A percentile compares a stretch with the other conserved stretches of the same genome.
phyloP scores from a whole-genome alignment of 345 rosid species.

The Bruguiera parviflora region DNA sequence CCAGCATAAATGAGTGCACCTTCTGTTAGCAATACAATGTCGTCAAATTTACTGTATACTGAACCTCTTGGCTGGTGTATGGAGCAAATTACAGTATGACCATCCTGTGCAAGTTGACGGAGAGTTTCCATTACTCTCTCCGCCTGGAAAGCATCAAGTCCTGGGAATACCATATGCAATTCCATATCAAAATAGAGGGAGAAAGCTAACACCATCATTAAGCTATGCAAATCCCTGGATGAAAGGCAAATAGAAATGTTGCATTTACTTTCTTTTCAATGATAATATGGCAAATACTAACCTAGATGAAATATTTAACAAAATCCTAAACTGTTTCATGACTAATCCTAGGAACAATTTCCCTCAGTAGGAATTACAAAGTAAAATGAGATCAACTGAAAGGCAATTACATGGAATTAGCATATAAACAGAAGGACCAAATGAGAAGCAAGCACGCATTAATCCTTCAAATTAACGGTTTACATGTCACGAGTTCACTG shows the following conservation, averaged over 20 bases:
- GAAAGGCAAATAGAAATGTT: not conserved
- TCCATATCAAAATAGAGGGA: not conserved
- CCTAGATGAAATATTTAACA: not conserved
- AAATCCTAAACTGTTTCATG: not conserved
- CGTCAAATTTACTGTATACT: slow-evolving; percentile 80
- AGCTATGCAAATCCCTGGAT: not conserved
- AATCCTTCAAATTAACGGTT: too few relatives aligned
- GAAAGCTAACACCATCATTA: slow-evolving; percentile 13
- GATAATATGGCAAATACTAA: not conserved
- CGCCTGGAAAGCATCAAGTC: slow-evolving; percentile 98
- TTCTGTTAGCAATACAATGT: slow-evolving; percentile 78
- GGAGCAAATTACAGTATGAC: slow-evolving; percentile 95
- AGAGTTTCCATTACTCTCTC: slow-evolving; percentile 97
- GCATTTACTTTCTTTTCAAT: not conserved
- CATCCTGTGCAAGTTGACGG: slow-evolving; percentile 78
- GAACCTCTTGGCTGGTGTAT: slow-evolving; percentile 99
- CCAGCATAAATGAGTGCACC: slow-evolving; percentile 87
- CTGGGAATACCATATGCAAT: slow-evolving; percentile 39
- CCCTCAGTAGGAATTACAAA: not conserved
- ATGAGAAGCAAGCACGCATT: too few relatives aligned
- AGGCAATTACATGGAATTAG: too few relatives aligned
- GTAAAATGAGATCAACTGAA: too few relatives aligned
- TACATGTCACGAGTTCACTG: too few relatives aligned
- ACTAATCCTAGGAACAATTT: not conserved
- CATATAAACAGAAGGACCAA: too few relatives aligned